Conservation (phyloP, 192 early-diverging fungal genomes). For the Rhizophagus prolifer region DNA sequence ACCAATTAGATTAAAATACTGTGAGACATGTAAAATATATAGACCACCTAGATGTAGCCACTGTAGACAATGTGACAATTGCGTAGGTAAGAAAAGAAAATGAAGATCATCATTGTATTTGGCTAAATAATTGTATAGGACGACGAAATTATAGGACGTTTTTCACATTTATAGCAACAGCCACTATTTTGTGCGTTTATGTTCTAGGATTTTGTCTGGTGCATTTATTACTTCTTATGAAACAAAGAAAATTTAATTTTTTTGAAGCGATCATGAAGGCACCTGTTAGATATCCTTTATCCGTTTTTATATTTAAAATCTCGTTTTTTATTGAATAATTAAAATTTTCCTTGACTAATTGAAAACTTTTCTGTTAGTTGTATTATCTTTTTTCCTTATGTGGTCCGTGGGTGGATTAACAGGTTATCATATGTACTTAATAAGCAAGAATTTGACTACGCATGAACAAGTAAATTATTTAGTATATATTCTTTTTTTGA, state of each 20-base stretch:
- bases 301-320: too few relatives aligned
- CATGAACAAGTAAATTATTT: slow-evolving; percentile 70
- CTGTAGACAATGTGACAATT: slow-evolving; percentile 87
- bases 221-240: slow-evolving; percentile 49
- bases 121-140: slow-evolving; percentile 93
- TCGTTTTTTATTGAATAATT: neutral
- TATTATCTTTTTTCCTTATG: slow-evolving; percentile 62
- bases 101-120: slow-evolving; percentile 90
- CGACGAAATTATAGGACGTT: slow-evolving; percentile 81
- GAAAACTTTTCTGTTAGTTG: slow-evolving; percentile 55
- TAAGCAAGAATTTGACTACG: slow-evolving; percentile 76
- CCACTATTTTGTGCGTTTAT: slow-evolving; percentile 62
- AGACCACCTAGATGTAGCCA: slow-evolving; percentile 85
- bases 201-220: slow-evolving; percentile 61
- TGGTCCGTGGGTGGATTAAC: slow-evolving; percentile 74
- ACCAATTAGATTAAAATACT: slow-evolving; percentile 78
- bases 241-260: slow-evolving; percentile 19
- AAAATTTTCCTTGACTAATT: slow-evolving; percentile 33
- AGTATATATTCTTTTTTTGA: neutral
- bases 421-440: slow-evolving; percentile 73
- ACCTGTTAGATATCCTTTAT: slow-evolving; percentile 31
- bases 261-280: neutral
- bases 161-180: slow-evolving; percentile 68
- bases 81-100: slow-evolving; percentile 76
- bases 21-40: slow-evolving; percentile 86